Base-by-base conservation (phyloP, 192 early-diverging fungal genomes). In the Neocallimastix lanati region DNA sequence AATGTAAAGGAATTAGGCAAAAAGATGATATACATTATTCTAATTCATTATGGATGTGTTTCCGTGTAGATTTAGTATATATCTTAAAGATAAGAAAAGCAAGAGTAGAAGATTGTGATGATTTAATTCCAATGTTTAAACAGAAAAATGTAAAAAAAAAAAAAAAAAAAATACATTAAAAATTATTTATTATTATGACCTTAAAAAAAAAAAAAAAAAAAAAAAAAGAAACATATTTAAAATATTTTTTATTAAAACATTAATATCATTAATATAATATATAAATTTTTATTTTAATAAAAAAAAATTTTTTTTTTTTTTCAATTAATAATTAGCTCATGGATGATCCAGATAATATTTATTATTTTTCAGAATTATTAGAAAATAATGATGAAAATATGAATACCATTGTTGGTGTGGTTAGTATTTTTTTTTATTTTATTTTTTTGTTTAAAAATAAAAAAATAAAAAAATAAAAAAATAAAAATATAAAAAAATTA, bases 81-180 rank as follows among this genome's bases (percentile, higher is more conserved):
- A 29, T 79, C 12, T 76, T 89, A 25, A 83, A 82, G 37, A 82
- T 90, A 15, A 28, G 89, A 76, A 84, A 79, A 35, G 87, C 86
- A 14, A 78, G 83, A 30, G 86, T 90, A 4, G 89, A 88, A 79
- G 89, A 90, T 81, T 87, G 86, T 78, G 89, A 90, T 81, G 89
- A 90, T 82, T 78, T 90, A 25, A 82, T 85, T 9, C 89, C 89
- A 12, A 86, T 90, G 84, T 85, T 88, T 76, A 80, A 80, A 77
- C 79, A 82, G 38, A 86, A 88, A 76, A 85, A 85, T 33, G 85
- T 87, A 78, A 29, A 82, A 50, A 28, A 4, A 21, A 35, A 13
- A 13, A 1, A 33, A 33, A 6, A 33, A n/a, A n/a, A n/a, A n/a
- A n/a, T n/a, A n/a, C n/a, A 33, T 33, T 6, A 33, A 6, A 11